Base-by-base conservation (phyloP, 306 rosid genomes). In the Lathyrus oleraceus region DNA sequence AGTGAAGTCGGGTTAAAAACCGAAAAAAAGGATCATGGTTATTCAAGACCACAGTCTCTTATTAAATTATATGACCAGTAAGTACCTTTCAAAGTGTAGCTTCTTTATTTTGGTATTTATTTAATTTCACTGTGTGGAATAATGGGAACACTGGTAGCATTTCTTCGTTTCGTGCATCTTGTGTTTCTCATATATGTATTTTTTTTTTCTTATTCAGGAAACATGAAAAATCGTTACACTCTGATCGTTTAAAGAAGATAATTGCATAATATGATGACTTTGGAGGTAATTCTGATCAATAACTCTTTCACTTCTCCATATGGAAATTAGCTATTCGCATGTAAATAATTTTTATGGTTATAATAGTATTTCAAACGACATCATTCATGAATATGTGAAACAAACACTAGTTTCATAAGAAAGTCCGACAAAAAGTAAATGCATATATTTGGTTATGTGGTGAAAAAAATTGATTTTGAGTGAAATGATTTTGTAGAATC, bases 21-120 rank as follows among this genome's bases (percentile, higher is more conserved):
- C 47, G 77, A 72, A 63, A 80, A 71, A 69, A 70, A 51, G 79
- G 73, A 79, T 51, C 61, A 65, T 60, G 75, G 65, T 45, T 80
- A 79, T 82, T 79, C 81, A 49, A 80, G 92, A 78, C 87, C 88
- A 35, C 80, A 25, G 53, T 85, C 95, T 5, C 83, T 69, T 57
- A 14, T 83, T 54, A 78, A 79, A 73, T 70, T 69, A 68, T 51
- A 54, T 27, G 81, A 78, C 67, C 77, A 85, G 91, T 84, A 85
- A 79, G 95, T 63, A 25, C 40, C 49, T 45, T 63, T 13, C 38
- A 38, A 61, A 20, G 19, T 54, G 40, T 74, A 42, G 44, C 61
- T 54, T 70, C 40, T 63, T 14, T 40, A 45, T 74, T 61, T 13
- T 67, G 53, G 35, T 77, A 54, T 71, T 51, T 49, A 48, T 70